phyloP scores from a whole-genome alignment of 1,284 basidiomycete species.

The Microbotryum saponariae region DNA sequence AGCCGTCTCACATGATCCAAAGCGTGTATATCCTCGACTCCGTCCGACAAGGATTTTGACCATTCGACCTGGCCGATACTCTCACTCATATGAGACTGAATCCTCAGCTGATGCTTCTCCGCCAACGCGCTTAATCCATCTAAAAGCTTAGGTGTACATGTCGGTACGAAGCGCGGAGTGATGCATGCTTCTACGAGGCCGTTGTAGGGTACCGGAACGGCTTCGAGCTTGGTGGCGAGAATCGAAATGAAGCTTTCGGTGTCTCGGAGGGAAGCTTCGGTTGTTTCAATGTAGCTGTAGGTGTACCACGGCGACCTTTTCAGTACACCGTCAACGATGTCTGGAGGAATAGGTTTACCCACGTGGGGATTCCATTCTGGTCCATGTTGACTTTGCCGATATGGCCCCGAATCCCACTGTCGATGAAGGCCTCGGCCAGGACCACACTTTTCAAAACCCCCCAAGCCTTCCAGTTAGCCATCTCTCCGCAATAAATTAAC shows the following conservation, averaged over 20 bases:
- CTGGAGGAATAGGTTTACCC: slow-evolving; percentile 44
- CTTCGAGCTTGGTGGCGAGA: slow-evolving; percentile 38
- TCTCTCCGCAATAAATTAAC: too few species aligned
- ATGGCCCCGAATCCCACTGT: slow-evolving; percentile 63
- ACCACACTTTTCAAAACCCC: slow-evolving; percentile 51
- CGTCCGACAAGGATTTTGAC: slow-evolving; percentile 48
- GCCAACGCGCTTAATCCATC: slow-evolving; percentile 54
- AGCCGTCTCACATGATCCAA: slow-evolving; percentile 55
- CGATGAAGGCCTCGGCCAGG: slow-evolving; percentile 61
- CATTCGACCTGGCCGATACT: slow-evolving; percentile 62
- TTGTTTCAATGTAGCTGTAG: slow-evolving; percentile 53
- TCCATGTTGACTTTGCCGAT: slow-evolving; percentile 58
- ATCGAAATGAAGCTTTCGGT: slow-evolving; percentile 52
- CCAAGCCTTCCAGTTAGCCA: background rate
- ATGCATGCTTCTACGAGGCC: slow-evolving; percentile 66
- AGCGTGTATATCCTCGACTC: slow-evolving; percentile 60
- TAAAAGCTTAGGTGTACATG: slow-evolving; percentile 62
- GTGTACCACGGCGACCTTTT: background rate
- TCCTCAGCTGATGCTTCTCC: slow-evolving; percentile 44
- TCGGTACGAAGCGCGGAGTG: slow-evolving; percentile 73
- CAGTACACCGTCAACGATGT: background rate
- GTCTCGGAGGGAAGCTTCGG: slow-evolving; percentile 48
- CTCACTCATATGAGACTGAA: slow-evolving; percentile 73
- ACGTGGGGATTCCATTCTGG: slow-evolving; percentile 6
- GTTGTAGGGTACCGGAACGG: slow-evolving; percentile 44